Conservation (phyloP, 495 filamentous ascomycete species). For the Daldinia vernicosa region DNA sequence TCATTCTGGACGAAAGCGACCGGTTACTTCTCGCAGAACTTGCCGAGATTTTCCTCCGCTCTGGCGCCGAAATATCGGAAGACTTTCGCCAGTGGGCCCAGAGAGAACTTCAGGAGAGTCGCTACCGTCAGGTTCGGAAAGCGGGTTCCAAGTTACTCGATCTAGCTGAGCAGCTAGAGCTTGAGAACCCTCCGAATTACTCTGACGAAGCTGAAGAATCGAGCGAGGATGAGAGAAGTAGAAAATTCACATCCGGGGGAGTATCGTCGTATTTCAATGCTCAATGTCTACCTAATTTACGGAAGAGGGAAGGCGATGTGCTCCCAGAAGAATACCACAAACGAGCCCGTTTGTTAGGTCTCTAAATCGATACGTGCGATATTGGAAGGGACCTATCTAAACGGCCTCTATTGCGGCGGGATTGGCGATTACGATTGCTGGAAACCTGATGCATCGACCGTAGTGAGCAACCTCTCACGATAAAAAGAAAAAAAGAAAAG, state of each 20-base stretch:
- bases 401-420: no score
- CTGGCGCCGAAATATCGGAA: neutral
- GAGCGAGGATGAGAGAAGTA: neutral
- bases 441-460: no score
- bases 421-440: no score
- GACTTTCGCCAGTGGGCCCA: slow-evolving; percentile 3
- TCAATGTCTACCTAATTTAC: neutral
- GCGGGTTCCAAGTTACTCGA: neutral
- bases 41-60: neutral
- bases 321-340: neutral
- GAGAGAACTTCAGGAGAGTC: neutral
- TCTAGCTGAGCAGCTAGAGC: neutral
- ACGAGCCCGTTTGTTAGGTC: neutral
- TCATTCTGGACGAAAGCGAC: neutral
- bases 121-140: neutral
- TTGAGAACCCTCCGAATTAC: neutral
- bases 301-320: slow-evolving; percentile 2
- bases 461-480: no score
- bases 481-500: no score
- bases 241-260: neutral
- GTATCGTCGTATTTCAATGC: neutral
- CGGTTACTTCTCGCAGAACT: neutral
- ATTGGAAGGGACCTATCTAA: no score
- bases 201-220: neutral
- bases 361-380: neutral